phyloP scores from a whole-genome alignment of 2,329 filamentous ascomycete species.

The Hypoxylon sp. region DNA sequence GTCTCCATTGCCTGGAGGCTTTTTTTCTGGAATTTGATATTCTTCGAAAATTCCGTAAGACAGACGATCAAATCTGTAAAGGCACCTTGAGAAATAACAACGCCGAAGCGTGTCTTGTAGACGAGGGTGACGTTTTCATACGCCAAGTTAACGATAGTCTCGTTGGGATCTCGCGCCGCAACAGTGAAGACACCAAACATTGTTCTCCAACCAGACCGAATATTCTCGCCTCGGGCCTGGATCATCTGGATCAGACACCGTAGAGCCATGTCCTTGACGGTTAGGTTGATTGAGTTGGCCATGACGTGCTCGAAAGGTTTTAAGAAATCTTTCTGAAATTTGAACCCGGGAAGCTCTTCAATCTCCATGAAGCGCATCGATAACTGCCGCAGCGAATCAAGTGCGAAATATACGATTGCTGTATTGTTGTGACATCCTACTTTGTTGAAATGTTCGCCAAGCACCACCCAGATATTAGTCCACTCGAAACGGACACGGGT shows the following conservation, averaged over 20 bases:
- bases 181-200: constrained; percentile 99
- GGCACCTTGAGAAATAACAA: constrained; percentile 95
- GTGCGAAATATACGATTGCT: constrained; percentile 95
- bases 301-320: constrained; percentile 99
- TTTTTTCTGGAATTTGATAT: constrained; percentile 98
- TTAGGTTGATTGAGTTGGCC: constrained; percentile 89
- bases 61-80: constrained; percentile 98
- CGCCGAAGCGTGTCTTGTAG: constrained; percentile 94
- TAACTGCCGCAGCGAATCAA: constrained; percentile 94
- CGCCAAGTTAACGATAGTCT: constrained; percentile 95
- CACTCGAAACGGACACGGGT: constrained; percentile 97
- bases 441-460: constrained; percentile 98
- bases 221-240: constrained; percentile 95
- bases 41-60: constrained; percentile 98
- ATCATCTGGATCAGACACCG: constrained; percentile 99
- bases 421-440: constrained; percentile 98
- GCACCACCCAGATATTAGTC: constrained; percentile 96
- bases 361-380: constrained; percentile 99
- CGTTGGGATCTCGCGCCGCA: constrained; percentile 91
- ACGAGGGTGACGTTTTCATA: constrained; percentile 97
- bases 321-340: constrained; percentile 99
- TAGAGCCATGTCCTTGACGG: constrained; percentile 97
- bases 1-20: constrained; percentile 95
- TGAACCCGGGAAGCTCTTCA: constrained; percentile 97
- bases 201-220: constrained; percentile 97